phyloP scores from a whole-genome alignment of 2,329 filamentous ascomycete genomes.

The Capronia epimyces region DNA sequence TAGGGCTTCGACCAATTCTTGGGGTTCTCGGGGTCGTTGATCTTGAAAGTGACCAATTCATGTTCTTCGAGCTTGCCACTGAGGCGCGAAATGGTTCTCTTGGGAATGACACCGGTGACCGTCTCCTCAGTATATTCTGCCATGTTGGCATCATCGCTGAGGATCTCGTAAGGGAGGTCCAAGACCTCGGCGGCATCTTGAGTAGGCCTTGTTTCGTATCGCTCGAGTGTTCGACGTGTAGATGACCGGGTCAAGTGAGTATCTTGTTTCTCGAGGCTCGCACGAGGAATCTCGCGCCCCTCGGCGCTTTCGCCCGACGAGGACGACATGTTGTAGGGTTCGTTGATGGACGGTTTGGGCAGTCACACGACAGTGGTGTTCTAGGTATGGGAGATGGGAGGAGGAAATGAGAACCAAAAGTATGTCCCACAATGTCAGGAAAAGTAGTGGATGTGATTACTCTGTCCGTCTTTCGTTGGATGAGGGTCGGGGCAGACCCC shows the following conservation, averaged over 20 bases:
- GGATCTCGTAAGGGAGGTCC: constrained; percentile 61
- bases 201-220: constrained; percentile 25
- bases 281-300: background rate
- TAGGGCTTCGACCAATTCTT: constrained; percentile 76
- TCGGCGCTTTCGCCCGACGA: background rate
- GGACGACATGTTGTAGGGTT: constrained; percentile 4
- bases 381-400: background rate
- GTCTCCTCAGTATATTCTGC: constrained; percentile 64
- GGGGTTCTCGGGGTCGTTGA: constrained; percentile 69
- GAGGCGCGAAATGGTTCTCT: constrained; percentile 50
- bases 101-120: constrained; percentile 56
- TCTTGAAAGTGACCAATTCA: constrained; percentile 65
- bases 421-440: background rate
- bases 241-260: constrained; percentile 18
- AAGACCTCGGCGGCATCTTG: constrained; percentile 39
- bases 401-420: background rate
- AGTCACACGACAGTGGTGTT: background rate
- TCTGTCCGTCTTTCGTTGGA: too few relatives aligned
- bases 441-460: too few relatives aligned
- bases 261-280: constrained; percentile 13
- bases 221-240: constrained; percentile 26
- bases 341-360: background rate
- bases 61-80: constrained; percentile 50
- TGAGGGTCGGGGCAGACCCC: background rate
- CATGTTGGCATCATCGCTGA: constrained; percentile 57